Base-by-base conservation (phyloP, 2,329 filamentous ascomycete genomes). In the Aspergillus sp. region DNA sequence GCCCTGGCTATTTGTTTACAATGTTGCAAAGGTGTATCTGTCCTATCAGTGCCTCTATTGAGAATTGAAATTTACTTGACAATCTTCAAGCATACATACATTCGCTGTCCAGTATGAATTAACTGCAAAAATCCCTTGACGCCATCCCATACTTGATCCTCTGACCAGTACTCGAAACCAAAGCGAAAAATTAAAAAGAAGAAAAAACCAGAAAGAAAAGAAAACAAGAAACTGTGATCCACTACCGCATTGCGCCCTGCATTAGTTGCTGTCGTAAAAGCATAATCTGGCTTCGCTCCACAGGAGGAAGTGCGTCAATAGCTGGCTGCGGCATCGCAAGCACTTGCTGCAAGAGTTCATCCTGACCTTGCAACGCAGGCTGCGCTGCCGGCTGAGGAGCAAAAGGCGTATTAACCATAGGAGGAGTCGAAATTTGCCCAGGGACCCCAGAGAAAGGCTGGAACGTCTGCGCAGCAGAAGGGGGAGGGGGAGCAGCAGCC, bases 231-330 rank as follows among this genome's bases (percentile, higher is more conserved):
- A 48, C 41, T 36, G 9, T 7, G 29, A 36, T 33, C 41, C 27
- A 45, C 49, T 56, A 68, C 45, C 65, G 60, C 63, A 68, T 63
- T 10, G 55, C 65, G 34, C 65, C 55, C 46, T 67, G 64, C 59
- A 73, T 73, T 57, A 87, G 76, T 46, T 79, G 76, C 53, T 84
- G 82, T 46, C 88, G 77, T 47, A 96, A 72, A 34, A 83, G 75
- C 72, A 95, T 78, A 46, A 97, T 84, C 66, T 96, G 88, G 50
- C 80, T 79, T 45, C 85, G 77, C 60, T 93, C 84, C 19, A 80
- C 78, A 34, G 88, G 85, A 4, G 85, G 82, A 42, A 96, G 72
- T 60, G 81, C 79, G 62, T 91, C 85, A 56, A 97, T 89, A 47
- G 87, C 81, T 48, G 86, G 78, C 59, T 87, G 85, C 2, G 88